Base-by-base conservation (phyloP, 805 yeast species). In the Ogataea trehaloabstinens region DNA sequence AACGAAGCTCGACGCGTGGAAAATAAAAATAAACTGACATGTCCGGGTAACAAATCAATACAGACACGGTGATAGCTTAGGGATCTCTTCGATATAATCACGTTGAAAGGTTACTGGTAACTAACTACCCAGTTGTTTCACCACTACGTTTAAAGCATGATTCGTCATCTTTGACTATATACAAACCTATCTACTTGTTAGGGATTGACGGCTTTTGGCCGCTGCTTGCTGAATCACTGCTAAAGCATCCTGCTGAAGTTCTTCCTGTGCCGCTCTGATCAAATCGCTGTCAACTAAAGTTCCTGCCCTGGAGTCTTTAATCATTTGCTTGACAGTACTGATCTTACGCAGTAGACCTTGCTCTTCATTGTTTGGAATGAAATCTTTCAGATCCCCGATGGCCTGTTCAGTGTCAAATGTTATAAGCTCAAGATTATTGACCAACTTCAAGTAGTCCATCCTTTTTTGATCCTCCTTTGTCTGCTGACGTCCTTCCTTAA, bases 401-500 rank as follows among this genome's bases (percentile, higher is more conserved):
- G 65, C 67, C 38, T 63, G 66, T 18, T 64, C 64, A 0, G 61
- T 49, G 40, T 64, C 69, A 46, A 61, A 64, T 17, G 56, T 49
- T 5, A 64, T 53, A 36, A 64, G 42, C 34, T 64, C 69, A 34
- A 64, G 43, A 35, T 64, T 85, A 82, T 83, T 87, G 55, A 95
- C 95, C 52, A 72, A 65, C 70, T 86, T 95, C 60, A 90, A 82
- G 42, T 89, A 56, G 18, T 52, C 49, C 29, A 56, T 30, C 21
- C 43, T 53, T 12, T 41, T 41, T 38, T 58, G 60, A 73, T 89
- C 97, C 55, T 85, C 78, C 64, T 85, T 89, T 57, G 88, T 85
- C 71, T 72, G 82, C 68, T 82, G 82, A 73, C 87, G 95, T 57
- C 96, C 95, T 56, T 86, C 95, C 67, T 74, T 79, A 45, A 89